Evolutionary conservation across 805 yeast species (phyloP).

Genomic region (Alloascoidea africana): DNA sequence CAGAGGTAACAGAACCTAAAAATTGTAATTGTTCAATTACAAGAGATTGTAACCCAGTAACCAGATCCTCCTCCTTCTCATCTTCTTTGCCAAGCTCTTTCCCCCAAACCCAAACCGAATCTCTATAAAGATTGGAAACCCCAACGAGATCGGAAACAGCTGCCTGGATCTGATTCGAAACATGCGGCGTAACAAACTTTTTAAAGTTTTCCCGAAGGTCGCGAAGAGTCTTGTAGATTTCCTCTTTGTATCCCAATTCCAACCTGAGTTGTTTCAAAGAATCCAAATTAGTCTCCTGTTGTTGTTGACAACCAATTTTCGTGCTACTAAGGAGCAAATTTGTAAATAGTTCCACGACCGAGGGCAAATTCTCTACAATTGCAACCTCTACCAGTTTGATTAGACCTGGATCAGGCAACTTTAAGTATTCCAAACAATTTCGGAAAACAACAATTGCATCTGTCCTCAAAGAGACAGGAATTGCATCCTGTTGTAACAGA

Average conservation of each 20-base stretch:
- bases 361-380: slow-evolving; percentile 2
- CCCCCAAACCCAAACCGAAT: too few relatives aligned
- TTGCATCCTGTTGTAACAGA: slow-evolving; percentile 11
- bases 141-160: background rate
- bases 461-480: slow-evolving; percentile 25
- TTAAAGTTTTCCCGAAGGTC: slow-evolving; percentile 13
- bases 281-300: too few relatives aligned
- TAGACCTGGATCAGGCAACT: slow-evolving; percentile 26
- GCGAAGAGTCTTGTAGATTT: slow-evolving; percentile 9
- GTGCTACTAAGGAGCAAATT: slow-evolving; percentile 1
- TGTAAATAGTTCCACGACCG: slow-evolving; percentile 4
- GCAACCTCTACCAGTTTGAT: background rate
- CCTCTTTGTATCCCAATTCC: slow-evolving; percentile 6
- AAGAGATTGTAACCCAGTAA: background rate
- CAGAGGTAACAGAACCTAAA: background rate
- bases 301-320: background rate
- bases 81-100: too few relatives aligned
- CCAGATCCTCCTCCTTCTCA: background rate
- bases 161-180: slow-evolving; percentile 8
- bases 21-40: background rate
- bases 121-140: background rate
- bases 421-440: slow-evolving; percentile 36
- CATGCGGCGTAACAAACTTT: slow-evolving; percentile 7
- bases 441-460: slow-evolving; percentile 36
- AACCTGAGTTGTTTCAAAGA: too few relatives aligned